Conservation (phyloP, 2,329 filamentous ascomycete genomes). For the Fusarium metavorans region DNA sequence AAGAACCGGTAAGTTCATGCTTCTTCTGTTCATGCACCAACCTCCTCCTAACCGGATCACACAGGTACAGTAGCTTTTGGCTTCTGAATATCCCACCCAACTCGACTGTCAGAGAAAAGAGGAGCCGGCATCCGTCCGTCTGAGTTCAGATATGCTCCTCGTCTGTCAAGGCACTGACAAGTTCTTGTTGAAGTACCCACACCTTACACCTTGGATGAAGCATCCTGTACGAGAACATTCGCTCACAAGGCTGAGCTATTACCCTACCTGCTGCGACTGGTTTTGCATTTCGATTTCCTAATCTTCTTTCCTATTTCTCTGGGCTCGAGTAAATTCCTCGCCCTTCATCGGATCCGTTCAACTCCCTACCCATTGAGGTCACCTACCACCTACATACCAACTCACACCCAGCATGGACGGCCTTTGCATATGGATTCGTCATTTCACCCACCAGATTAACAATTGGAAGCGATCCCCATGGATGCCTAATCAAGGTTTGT, state of each 20-base stretch:
- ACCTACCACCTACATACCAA: not conserved
- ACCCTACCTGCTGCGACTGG: not conserved
- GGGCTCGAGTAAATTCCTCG: not conserved
- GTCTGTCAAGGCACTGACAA: conserved; percentile 7
- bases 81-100: not conserved
- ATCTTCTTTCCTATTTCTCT: conserved; percentile 4
- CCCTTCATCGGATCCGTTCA: not conserved
- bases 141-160: conserved; percentile 10
- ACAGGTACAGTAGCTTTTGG: conserved; percentile 1
- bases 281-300: conserved; percentile 16
- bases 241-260: conserved; percentile 4
- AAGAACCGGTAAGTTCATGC: conserved; percentile 8
- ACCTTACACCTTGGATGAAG: conserved; percentile 18
- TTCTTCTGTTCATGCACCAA: not conserved
- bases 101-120: conserved; percentile 2
- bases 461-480: not conserved
- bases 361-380: not conserved
- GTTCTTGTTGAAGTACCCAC: conserved; percentile 26
- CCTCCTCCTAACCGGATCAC: conserved; percentile 9
- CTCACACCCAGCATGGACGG: not conserved
- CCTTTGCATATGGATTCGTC: not conserved
- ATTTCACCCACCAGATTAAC: conserved; percentile 4
- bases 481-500: not conserved
- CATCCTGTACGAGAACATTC: conserved; percentile 9
- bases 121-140: not conserved